These are phyloP conservation scores for Eucommia ulmoides DNA, from an alignment of 257 asterid species.

Conservation along the genomic window DNA sequence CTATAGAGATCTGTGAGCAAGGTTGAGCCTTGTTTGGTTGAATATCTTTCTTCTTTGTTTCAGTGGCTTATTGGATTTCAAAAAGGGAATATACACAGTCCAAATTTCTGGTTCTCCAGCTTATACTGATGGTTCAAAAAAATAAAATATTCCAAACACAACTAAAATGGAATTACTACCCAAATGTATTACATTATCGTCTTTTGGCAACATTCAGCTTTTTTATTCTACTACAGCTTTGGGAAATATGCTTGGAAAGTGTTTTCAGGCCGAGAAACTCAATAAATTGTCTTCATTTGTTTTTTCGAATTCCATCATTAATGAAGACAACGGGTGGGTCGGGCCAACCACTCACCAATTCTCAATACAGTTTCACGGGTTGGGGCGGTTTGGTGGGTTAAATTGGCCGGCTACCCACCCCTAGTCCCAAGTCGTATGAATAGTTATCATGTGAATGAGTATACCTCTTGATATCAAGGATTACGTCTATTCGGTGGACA, in stretches of 20 bases:
- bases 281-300: slow-evolving; percentile 31
- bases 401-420: no score
- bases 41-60: slow-evolving; percentile 32
- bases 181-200: slow-evolving; percentile 45
- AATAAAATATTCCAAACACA: slow-evolving; percentile 20
- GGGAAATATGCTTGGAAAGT: slow-evolving; percentile 36
- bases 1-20: no score
- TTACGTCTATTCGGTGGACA: no score
- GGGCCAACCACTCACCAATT: no score
- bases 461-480: no score
- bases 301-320: slow-evolving; percentile 11
- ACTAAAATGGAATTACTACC: slow-evolving; percentile 33
- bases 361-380: no score
- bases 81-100: slow-evolving; percentile 19
- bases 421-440: no score
- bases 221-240: slow-evolving; percentile 32
- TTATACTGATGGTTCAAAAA: slow-evolving; percentile 21
- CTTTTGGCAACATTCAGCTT: slow-evolving; percentile 31
- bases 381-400: no score
- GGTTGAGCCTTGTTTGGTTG: slow-evolving; percentile 15
- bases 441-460: no score
- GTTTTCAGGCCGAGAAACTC: slow-evolving; percentile 39
- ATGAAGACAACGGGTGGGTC: slow-evolving; percentile 10
- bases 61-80: slow-evolving; percentile 41
- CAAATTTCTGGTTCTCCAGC: slow-evolving; percentile 20